Evolutionary conservation across 176 grass and related monocot genomes (phyloP), one percentile per base, ranked within the genome.

Genomic region (Hyparrhenia diplandra): DNA sequence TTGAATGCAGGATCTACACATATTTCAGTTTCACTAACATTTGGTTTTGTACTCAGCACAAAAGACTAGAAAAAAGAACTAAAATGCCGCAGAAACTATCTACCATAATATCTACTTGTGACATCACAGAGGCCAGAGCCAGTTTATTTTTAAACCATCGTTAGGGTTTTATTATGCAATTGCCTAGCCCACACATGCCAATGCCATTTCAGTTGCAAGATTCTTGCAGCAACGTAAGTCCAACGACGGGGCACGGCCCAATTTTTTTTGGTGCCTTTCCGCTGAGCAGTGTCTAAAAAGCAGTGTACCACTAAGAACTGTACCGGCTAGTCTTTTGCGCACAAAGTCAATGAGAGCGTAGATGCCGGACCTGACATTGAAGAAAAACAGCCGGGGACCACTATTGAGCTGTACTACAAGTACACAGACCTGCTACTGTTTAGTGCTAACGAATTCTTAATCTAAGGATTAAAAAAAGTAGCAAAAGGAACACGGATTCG

Each of bases 201-300:
- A 51, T 20, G 17, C 47, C 17, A 6, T 54, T 40, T 72, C 69
- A 64, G 34, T 45, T 17, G 60, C 63, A 32, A 36, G 51, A 29
- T 69, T 35, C 51, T n/a, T 47, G 46, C 64, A 54, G 57, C 64
- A 18, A 21, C 7, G 7, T n/a, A 55, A 25, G 45, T 28, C 69
- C 77, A 79, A 68, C 43, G 29, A 8, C 13, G 16, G 21, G 13
- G 10, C 23, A 17, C 9, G 46, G 64, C 42, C 32, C 23, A 45
- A 24, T 67, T 18, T 67, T 59, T 29, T 55, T 2, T 41, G n/a
- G 36, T 28, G 29, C 30, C 45, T 42, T 67, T 66, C 42, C 59
- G 31, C 14, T 30, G 28, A 1, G 8, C 63, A 61, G 16, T 42
- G 73, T 86, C 40, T 87, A 67, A 89, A 92, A 84, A 87, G 80